Percentiles rank a stretch among this genome's conserved stretches.
Conservation (phyloP, 331 rosid species). For the Acacia concinna region DNA sequence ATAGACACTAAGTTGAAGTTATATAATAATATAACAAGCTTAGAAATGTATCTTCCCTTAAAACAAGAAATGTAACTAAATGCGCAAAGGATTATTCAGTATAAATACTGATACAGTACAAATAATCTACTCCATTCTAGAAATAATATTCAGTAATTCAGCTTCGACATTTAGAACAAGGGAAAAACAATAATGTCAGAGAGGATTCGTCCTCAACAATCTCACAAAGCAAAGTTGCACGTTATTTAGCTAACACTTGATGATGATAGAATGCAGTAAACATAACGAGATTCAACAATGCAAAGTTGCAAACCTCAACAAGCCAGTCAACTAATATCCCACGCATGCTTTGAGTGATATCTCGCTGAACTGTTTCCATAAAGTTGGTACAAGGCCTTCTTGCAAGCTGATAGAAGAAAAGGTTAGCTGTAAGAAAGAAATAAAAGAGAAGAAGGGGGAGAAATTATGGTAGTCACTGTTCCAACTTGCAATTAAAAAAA, state of each 20-base stretch:
- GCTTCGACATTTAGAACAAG: neutral
- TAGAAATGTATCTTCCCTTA: neutral
- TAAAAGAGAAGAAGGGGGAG: slow-evolving; percentile 18
- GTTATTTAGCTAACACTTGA: neutral
- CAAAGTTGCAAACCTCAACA: slow-evolving; percentile 78
- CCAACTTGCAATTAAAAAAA: neutral
- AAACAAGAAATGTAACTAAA: neutral
- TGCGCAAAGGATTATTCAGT: neutral
- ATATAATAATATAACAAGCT: neutral
- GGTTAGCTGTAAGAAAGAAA: neutral
- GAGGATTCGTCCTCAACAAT: neutral
- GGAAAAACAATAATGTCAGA: neutral
- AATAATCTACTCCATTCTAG: neutral
- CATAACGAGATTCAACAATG: slow-evolving; percentile 17
- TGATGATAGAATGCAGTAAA: neutral
- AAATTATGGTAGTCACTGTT: slow-evolving; percentile 10
- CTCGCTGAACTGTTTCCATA: slow-evolving; percentile 71
- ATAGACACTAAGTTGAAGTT: neutral
- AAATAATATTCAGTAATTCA: neutral
- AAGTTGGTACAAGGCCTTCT: slow-evolving; percentile 67
- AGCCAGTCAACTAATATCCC: slow-evolving; percentile 94
- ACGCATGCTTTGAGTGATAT: slow-evolving; percentile 85
- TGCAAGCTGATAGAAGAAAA: slow-evolving; percentile 52
- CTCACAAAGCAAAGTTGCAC: neutral
- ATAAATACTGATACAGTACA: neutral